Evolutionary conservation across 2,329 filamentous ascomycete genomes (phyloP), one percentile per base, ranked within the genome.

Genomic region (Chaetomiaceae sp.): DNA sequence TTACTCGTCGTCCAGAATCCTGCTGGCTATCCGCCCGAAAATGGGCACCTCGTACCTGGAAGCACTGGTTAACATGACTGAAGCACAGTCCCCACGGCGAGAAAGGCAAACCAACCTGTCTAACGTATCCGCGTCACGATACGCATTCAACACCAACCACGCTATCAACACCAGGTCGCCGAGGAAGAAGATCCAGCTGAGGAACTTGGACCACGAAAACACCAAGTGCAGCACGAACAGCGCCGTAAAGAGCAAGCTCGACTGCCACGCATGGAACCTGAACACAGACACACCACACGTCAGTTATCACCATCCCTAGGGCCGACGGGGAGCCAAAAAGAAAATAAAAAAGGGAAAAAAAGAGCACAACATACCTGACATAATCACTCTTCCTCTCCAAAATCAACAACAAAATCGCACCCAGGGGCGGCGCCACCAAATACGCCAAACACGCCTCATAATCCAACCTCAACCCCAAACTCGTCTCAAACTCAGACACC

Each of bases 231-330:
- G 60, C 45, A 95, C 70, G 68, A 91, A 81, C 51, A 82, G 64
- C 43, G 79, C 79, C 0, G 87, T 86, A 67, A 96, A 96, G 3
- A 95, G 69, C 62, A 96, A 75, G 57, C 86, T 85, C 6, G 87
- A 88, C 70, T 99, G 93, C 92, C 93, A 99, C 7, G 93, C 93
- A 68, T 99, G 93, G 61, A 97, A 97, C 57, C 88, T 92, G 42
- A n/a, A n/a, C n/a, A n/a, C n/a, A 35, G 37, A 27, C 27, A 23
- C 21, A 3, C 30, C 25, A 14, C 10, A 5, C n/a, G n/a, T n/a
- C n/a, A n/a, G n/a, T n/a, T n/a, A n/a, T n/a, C n/a, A n/a, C n/a
- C n/a, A n/a, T n/a, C n/a, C n/a, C n/a, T n/a, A n/a, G n/a, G n/a
- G n/a, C n/a, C n/a, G n/a, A n/a, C n/a, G n/a, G 25, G 6, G 25